A percentile compares a stretch with the other conserved stretches of the same genome.
These are phyloP conservation scores for Annulohypoxylon moriforme DNA, from an alignment of 495 filamentous ascomycete species.

Conservation along the genomic window DNA sequence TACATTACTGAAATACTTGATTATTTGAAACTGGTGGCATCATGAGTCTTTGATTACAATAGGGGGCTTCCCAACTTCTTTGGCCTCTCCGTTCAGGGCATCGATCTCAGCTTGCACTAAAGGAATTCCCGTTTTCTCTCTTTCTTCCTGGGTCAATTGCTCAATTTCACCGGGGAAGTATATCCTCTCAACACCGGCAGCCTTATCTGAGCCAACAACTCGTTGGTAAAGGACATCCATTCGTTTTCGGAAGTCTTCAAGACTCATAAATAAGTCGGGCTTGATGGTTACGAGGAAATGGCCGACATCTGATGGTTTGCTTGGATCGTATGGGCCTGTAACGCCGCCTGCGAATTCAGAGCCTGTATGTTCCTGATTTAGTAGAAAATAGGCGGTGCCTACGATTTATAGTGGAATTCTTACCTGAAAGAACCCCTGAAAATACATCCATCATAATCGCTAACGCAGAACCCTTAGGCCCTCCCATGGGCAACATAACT, in stretches of 20 bases:
- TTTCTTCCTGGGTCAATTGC: constrained; percentile 67
- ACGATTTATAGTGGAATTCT: neutral
- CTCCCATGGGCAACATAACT: constrained; percentile 84
- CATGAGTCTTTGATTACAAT: constrained; percentile 28
- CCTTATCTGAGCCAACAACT: constrained; percentile 72
- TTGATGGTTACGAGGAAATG: constrained; percentile 81
- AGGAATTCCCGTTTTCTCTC: constrained; percentile 71
- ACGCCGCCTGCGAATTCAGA: constrained; percentile 78
- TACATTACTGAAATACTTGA: neutral
- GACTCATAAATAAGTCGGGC: constrained; percentile 77
- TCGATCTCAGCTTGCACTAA: constrained; percentile 73
- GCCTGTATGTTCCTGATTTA: constrained; percentile 32
- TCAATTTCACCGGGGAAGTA: constrained; percentile 86
- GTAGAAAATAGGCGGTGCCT: neutral
- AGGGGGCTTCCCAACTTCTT: constrained; percentile 57
- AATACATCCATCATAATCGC: constrained; percentile 89
- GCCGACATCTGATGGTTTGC: constrained; percentile 74
- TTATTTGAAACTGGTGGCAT: neutral
- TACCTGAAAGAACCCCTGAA: constrained; percentile 76
- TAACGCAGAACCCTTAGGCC: constrained; percentile 78
- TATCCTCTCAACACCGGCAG: constrained; percentile 76
- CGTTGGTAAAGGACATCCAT: constrained; percentile 77
- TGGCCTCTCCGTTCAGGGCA: constrained; percentile 73
- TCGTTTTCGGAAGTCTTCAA: constrained; percentile 73
- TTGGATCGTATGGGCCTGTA: constrained; percentile 76